Conservation (phyloP, 805 yeast genomes). For the Candida khao-thaluensis region DNA sequence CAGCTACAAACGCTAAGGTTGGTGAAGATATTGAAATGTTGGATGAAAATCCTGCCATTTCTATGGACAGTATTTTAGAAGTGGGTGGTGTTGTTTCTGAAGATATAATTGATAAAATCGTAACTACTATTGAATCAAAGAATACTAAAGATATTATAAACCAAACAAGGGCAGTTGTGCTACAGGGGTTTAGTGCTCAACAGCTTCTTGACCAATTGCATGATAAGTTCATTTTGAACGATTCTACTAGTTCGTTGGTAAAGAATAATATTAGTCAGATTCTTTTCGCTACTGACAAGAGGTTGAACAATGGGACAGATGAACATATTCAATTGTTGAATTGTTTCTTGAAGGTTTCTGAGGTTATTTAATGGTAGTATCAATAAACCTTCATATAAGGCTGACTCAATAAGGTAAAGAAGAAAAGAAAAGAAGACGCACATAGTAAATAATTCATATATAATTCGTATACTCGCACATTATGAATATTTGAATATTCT, state of each 20-base stretch:
- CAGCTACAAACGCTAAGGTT: constrained; percentile 9
- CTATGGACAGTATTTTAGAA: constrained; percentile 54
- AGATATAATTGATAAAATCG: constrained; percentile 41
- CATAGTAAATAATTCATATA: too few relatives aligned
- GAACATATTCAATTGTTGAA: constrained; percentile 82
- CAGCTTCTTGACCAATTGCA: constrained; percentile 73
- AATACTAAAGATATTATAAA: constrained; percentile 30
- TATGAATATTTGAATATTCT: too few relatives aligned
- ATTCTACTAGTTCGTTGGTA: constrained; percentile 45
- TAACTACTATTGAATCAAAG: constrained; percentile 30
- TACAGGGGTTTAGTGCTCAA: constrained; percentile 78
- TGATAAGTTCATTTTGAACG: constrained; percentile 59
- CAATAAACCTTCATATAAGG: too few relatives aligned
- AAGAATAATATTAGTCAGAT: constrained; percentile 66
- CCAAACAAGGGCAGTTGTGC: constrained; percentile 48
- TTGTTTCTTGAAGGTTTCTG: constrained; percentile 40
- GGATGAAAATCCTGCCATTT: constrained; percentile 31
- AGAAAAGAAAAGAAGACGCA: too few relatives aligned
- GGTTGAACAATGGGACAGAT: constrained; percentile 80
- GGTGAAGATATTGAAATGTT: constrained; percentile 26
- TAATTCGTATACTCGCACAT: too few relatives aligned
- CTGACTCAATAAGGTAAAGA: too few relatives aligned
- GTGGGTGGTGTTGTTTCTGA: constrained; percentile 74
- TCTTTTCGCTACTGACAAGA: constrained; percentile 72
- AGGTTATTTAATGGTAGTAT: constrained; percentile 17